Percentiles rank a stretch among this genome's conserved stretches.
These are phyloP conservation scores for Thermothelomyces thermophilus DNA, from an alignment of 2,329 filamentous ascomycete genomes.

Conservation along the genomic window DNA sequence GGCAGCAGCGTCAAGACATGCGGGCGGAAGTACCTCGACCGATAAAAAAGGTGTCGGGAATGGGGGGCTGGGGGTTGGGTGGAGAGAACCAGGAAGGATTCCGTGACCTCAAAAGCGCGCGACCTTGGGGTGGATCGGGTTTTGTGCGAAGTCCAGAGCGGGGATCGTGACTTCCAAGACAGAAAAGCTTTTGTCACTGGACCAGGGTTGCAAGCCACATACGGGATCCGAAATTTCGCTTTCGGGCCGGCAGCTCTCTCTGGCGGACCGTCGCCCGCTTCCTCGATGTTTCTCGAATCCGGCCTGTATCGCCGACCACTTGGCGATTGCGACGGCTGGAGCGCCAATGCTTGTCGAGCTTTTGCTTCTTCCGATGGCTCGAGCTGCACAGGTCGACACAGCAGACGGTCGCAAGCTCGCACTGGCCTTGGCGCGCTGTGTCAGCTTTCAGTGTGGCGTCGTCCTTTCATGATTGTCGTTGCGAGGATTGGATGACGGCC, in stretches of 20 bases:
- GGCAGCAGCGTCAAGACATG: constrained; percentile 19
- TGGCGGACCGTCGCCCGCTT: neutral
- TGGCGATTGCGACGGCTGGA: neutral
- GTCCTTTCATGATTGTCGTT: neutral
- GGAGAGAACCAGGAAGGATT: constrained; percentile 19
- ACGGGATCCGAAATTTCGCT: neutral
- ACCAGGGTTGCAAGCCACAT: constrained; percentile 7
- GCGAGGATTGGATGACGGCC: constrained; percentile 10
- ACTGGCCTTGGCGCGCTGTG: constrained; percentile 3
- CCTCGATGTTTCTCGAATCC: neutral
- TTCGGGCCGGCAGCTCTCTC: neutral
- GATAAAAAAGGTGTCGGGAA: constrained; percentile 13
- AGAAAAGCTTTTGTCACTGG: constrained; percentile 6
- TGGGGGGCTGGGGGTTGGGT: constrained; percentile 20
- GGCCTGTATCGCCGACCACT: neutral
- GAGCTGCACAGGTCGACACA: constrained; percentile 1
- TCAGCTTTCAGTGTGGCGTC: constrained; percentile 5
- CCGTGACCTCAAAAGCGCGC: constrained; percentile 16
- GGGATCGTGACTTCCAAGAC: constrained; percentile 10
- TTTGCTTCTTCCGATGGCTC: neutral
- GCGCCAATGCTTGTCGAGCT: neutral
- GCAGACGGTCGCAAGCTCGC: neutral
- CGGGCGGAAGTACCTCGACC: constrained; percentile 24
- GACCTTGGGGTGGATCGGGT: constrained; percentile 20
- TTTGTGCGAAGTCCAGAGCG: constrained; percentile 18